Evolutionary conservation across 1,139 yeast genomes (phyloP).

Genomic region (Eremothecium cymbalariae): DNA sequence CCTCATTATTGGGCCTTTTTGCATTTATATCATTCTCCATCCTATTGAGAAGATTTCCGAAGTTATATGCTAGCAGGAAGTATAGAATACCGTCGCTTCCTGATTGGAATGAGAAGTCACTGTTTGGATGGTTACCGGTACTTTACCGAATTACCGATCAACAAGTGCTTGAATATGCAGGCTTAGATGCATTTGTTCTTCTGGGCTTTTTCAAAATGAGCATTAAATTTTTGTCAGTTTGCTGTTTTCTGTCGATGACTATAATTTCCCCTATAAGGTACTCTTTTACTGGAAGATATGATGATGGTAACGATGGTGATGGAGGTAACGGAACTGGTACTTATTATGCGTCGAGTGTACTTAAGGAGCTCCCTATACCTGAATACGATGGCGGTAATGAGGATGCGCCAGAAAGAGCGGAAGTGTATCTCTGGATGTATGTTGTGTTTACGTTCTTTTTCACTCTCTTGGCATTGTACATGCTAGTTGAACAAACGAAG

Average conservation of each 20-base stretch:
- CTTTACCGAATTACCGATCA: slow-evolving; percentile 59
- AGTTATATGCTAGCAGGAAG: slow-evolving; percentile 55
- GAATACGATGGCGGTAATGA: slow-evolving; percentile 13
- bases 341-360: slow-evolving; percentile 2
- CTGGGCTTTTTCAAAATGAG: slow-evolving; percentile 69
- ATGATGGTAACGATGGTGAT: slow-evolving; percentile 35
- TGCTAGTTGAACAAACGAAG: slow-evolving; percentile 59
- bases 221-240: slow-evolving; percentile 46
- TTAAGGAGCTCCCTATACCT: slow-evolving; percentile 9
- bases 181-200: slow-evolving; percentile 86
- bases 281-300: slow-evolving; percentile 54
- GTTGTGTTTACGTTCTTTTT: slow-evolving; percentile 81
- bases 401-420: slow-evolving; percentile 24
- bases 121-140: slow-evolving; percentile 75
- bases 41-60: slow-evolving; percentile 58
- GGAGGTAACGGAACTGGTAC: slow-evolving; percentile 7
- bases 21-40: slow-evolving; percentile 61
- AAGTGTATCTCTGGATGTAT: slow-evolving; percentile 57
- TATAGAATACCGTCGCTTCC: slow-evolving; percentile 33
- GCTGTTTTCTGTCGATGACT: slow-evolving; percentile 48
- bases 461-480: slow-evolving; percentile 57
- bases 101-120: slow-evolving; percentile 42
- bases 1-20: slow-evolving; percentile 51
- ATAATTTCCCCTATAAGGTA: slow-evolving; percentile 64
- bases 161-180: slow-evolving; percentile 80